These are phyloP conservation scores for Fusarium sp. DNA, from an alignment of 2,329 filamentous ascomycete genomes.

Conservation along the genomic window DNA sequence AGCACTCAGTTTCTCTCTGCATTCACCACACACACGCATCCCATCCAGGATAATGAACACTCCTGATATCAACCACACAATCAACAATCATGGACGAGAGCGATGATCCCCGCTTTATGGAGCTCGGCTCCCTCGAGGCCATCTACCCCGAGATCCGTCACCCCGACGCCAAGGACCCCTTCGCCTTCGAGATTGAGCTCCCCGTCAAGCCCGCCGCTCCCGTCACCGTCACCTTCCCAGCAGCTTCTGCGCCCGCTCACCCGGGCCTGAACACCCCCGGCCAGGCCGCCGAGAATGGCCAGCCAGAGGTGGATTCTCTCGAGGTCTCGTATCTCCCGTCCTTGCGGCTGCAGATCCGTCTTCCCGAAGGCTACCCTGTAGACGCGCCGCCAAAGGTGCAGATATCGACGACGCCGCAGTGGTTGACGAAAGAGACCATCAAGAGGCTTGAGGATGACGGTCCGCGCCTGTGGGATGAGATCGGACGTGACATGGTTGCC, in stretches of 20 bases:
- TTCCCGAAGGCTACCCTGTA: constrained; percentile 70
- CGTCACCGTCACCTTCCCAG: constrained; percentile 69
- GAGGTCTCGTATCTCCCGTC: constrained; percentile 69
- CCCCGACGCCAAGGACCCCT: constrained; percentile 55
- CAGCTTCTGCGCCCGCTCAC: constrained; percentile 48
- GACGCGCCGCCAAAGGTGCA: constrained; percentile 61
- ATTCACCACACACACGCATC: constrained; percentile 1
- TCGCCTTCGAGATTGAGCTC: constrained; percentile 67
- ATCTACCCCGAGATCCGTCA: constrained; percentile 75
- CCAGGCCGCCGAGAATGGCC: constrained; percentile 23
- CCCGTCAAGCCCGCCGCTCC: constrained; percentile 66
- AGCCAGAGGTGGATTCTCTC: constrained; percentile 57
- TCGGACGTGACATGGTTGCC: constrained; percentile 68
- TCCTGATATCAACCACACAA: constrained; percentile 18
- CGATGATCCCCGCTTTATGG: constrained; percentile 66
- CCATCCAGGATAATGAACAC: constrained; percentile 33
- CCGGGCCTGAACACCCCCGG: constrained; percentile 16
- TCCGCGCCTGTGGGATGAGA: constrained; percentile 70
- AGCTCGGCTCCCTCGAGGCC: constrained; percentile 70
- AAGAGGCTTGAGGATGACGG: constrained; percentile 63
- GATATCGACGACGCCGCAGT: constrained; percentile 67
- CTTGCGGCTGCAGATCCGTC: constrained; percentile 62
- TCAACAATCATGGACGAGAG: constrained; percentile 51
- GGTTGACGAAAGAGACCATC: constrained; percentile 65
- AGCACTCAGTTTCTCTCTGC: background rate